These are phyloP conservation scores for Pseudonitzschia pungens DNA, from an alignment of 108 stramenopile species.

Conservation along the genomic window DNA sequence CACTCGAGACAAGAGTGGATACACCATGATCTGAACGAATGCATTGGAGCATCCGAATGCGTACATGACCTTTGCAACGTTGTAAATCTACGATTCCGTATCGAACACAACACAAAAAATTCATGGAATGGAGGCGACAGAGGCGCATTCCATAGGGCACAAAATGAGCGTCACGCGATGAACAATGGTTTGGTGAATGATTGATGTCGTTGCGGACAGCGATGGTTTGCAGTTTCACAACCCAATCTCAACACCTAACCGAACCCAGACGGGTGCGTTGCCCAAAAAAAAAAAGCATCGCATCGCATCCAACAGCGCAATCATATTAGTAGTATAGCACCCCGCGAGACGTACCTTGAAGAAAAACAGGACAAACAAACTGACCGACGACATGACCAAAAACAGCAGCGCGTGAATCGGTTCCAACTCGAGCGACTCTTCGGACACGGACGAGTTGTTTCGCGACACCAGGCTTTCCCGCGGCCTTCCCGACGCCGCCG, in stretches of 20 bases:
- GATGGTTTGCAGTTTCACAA: neutral
- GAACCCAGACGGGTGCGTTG: no score
- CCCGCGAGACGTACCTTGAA: constrained; percentile 66
- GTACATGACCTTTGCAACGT: constrained; percentile 80
- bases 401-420: constrained; percentile 80
- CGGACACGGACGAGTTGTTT: constrained; percentile 17
- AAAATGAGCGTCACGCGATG: neutral
- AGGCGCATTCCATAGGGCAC: neutral
- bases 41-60: constrained; percentile 65
- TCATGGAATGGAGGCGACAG: neutral
- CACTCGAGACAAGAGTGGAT: constrained; percentile 40
- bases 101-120: no score
- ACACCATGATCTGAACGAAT: constrained; percentile 51
- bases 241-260: no score
- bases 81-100: constrained; percentile 44
- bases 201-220: neutral
- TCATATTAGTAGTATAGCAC: no score
- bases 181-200: no score
- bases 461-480: constrained; percentile 21
- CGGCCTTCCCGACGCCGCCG: neutral
- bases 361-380: constrained; percentile 85
- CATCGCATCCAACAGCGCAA: no score
- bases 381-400: constrained; percentile 68
- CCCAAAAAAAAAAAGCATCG: no score
- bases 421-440: constrained; percentile 74